Evolutionary conservation across 805 yeast species (phyloP).

Genomic region (Geotrichum ghanense): DNA sequence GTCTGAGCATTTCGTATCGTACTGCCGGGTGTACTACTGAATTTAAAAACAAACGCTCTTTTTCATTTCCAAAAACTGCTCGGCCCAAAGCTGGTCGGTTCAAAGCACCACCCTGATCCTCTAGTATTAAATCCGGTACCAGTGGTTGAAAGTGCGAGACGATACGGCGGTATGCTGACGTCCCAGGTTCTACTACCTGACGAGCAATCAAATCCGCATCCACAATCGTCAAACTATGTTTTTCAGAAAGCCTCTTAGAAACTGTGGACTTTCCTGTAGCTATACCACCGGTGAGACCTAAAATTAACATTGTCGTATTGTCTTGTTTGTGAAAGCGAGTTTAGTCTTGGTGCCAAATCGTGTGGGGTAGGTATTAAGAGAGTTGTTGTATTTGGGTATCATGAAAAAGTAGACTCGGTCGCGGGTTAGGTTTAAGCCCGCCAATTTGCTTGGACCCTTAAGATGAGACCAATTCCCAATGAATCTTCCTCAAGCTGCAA

Average conservation of each 20-base stretch:
- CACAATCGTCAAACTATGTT: conserved; percentile 46
- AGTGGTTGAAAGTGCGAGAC: conserved; percentile 45
- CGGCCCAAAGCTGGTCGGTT: conserved; percentile 70
- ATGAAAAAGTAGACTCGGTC: too few species aligned
- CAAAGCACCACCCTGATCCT: conserved; percentile 39
- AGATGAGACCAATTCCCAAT: too few species aligned
- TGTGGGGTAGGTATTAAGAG: too few species aligned
- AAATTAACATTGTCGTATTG: conserved; percentile 66
- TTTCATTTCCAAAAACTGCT: conserved; percentile 61
- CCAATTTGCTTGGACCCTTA: too few species aligned
- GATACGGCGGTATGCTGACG: conserved; percentile 54
- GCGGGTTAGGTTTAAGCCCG: too few species aligned
- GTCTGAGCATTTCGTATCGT: conserved; percentile 48
- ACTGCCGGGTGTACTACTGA: conserved; percentile 83
- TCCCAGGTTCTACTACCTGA: conserved; percentile 75
- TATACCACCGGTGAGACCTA: conserved; percentile 97
- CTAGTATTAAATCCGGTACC: conserved; percentile 35
- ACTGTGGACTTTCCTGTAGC: conserved; percentile 96
- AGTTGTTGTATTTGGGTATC: too few species aligned
- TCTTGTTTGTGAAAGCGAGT: too few species aligned
- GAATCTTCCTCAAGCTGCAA: too few species aligned
- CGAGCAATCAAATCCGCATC: conserved; percentile 91
- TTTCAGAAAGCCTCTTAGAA: conserved; percentile 42
- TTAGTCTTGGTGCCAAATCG: too few species aligned
- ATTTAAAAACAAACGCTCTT: conserved; percentile 51